These are phyloP conservation scores for Fonsecaea pedrosoi DNA, from an alignment of 2,329 filamentous ascomycete genomes.

Conservation along the genomic window DNA sequence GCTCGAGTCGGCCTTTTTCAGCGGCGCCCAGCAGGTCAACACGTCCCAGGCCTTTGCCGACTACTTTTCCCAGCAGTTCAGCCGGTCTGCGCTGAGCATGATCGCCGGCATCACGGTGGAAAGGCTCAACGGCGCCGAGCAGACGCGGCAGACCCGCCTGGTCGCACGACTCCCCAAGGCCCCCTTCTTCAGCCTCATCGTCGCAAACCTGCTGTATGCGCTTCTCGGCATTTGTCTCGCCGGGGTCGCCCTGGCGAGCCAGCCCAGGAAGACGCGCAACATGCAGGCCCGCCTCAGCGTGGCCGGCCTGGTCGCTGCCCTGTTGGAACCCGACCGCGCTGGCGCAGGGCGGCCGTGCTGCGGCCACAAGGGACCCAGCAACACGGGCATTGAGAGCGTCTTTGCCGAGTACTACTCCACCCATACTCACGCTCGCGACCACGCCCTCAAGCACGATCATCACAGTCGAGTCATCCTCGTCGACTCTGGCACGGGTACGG, in stretches of 20 bases:
- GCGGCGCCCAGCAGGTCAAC: slow-evolving; percentile 14
- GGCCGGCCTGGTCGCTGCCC: slow-evolving; percentile 12
- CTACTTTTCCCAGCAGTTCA: slow-evolving; percentile 23
- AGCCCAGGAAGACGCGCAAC: slow-evolving; percentile 10
- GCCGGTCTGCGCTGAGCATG: slow-evolving; percentile 17
- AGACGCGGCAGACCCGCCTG: slow-evolving; percentile 18
- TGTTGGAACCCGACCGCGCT: neutral
- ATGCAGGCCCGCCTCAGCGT: slow-evolving; percentile 12
- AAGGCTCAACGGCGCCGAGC: slow-evolving; percentile 14
- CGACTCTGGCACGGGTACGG: neutral
- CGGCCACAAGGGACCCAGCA: neutral
- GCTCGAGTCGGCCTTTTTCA: slow-evolving; percentile 12
- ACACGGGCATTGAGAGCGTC: slow-evolving; percentile 1
- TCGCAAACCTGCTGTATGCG: slow-evolving; percentile 25
- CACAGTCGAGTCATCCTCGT: slow-evolving; percentile 10
- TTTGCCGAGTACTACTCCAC: slow-evolving; percentile 7
- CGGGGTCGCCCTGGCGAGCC: slow-evolving; percentile 3
- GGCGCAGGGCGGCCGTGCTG: neutral
- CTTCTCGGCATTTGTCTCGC: slow-evolving; percentile 22
- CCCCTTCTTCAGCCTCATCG: slow-evolving; percentile 25
- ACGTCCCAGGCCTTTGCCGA: slow-evolving; percentile 17
- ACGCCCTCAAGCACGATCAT: neutral
- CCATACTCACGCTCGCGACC: neutral
- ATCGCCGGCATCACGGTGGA: slow-evolving; percentile 12
- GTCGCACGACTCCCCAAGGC: slow-evolving; percentile 27